Evolutionary conservation across 768 basidiomycete species (phyloP).

Genomic region (Lentinula boryana): DNA sequence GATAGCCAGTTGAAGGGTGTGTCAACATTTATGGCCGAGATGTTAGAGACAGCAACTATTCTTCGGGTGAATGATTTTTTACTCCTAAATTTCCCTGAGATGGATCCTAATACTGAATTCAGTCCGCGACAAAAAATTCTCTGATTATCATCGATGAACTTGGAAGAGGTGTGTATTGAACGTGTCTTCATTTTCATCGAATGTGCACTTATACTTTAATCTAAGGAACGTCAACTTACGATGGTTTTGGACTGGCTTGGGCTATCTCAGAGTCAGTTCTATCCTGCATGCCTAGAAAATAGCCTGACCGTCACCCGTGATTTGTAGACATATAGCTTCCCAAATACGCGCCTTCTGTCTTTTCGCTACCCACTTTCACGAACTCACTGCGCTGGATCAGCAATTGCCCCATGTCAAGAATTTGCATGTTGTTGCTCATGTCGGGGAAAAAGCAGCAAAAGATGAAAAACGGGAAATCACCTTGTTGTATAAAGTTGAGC

Average conservation of each 20-base stretch:
- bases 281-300: background rate
- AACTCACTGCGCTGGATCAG: conserved; percentile 88
- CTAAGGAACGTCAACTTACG: conserved; percentile 89
- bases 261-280: conserved; percentile 87
- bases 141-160: conserved; percentile 97
- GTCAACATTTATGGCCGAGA: conserved; percentile 99
- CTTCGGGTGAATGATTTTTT: conserved; percentile 51
- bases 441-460: conserved; percentile 68
- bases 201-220: background rate
- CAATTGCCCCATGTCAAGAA: conserved; percentile 86
- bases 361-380: conserved; percentile 98
- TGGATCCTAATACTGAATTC: background rate
- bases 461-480: conserved; percentile 77
- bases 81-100: background rate
- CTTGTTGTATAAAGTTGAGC: conserved; percentile 89
- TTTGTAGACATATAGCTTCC: conserved; percentile 80
- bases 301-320: conserved; percentile 1
- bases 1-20: conserved; percentile 98
- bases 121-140: conserved; percentile 91
- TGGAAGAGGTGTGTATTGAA: conserved; percentile 57
- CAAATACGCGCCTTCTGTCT: conserved; percentile 91
- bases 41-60: conserved; percentile 97
- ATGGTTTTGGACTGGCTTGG: conserved; percentile 77
- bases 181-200: background rate
- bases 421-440: conserved; percentile 92